Evolutionary conservation across 306 rosid species (phyloP), one percentile per base, ranked within the genome.

Genomic region (Carpinus viminea): DNA sequence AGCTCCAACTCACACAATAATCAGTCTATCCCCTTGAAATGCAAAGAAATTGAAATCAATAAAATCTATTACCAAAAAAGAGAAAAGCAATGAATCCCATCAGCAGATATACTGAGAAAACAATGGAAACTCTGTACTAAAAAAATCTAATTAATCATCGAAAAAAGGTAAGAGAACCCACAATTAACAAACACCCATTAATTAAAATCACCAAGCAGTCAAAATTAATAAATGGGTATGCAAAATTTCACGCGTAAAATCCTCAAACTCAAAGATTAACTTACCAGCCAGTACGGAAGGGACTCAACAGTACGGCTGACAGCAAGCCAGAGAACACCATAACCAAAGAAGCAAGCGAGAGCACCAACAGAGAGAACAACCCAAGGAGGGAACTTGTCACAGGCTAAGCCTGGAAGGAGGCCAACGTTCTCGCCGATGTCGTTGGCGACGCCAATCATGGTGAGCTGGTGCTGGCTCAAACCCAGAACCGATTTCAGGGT

Each of bases 371-470:
- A 51, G 31, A 93, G 90, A 56, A 93, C 78, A 5, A 91, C 50
- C 97, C 91, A 93, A 52, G 97, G 96, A 1, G 97, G 91, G 73
- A 90, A 73, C 85, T 81, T 90, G 87, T 92, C 89, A 84, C 78
- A 90, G 12, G 88, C 96, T 51, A 93, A 50, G 5, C 97, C 97
- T 0, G 96, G 96, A 52, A 93, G 83, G 1, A 93, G 78, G 18
- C 96, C 97, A 43, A 93, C 93, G 82, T 89, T 93, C 74, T 93
- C 97, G 4, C 96, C 97, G 47, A 93, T 81, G 74, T 93, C 97
- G 52, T 85, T 93, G 61, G 93, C 96, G 1, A 93, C 97, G 26
- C 96, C 97, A 8, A 93, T 91, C 21, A 91, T 83, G 2, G 97
- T 84, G 4, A 93, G 74, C 73, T 93, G 96, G 5, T 70, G 83